A percentile compares a stretch with the other conserved stretches of the same genome.
Evolutionary conservation across 306 rosid species (phyloP).

Genomic region (Styphnolobium japonicum): DNA sequence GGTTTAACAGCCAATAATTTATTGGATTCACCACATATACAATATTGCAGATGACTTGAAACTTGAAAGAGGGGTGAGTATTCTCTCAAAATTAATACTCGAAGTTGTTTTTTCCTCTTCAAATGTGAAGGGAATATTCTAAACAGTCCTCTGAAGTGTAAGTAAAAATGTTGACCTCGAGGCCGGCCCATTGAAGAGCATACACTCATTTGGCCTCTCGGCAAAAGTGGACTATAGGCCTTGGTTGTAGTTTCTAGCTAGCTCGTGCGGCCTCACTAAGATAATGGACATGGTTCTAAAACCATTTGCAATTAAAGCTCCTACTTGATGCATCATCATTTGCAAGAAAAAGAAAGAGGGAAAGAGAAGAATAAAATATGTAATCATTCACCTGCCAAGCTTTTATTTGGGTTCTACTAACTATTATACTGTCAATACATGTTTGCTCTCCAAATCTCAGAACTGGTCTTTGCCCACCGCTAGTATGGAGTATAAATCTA

Average conservation of each 20-base stretch:
- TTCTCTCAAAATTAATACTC: neutral
- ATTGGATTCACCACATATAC: neutral
- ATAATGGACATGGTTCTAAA: too few species aligned
- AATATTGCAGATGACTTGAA: neutral
- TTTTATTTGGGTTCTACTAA: neutral
- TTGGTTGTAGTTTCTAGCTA: neutral
- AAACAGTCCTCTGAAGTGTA: neutral
- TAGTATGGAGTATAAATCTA: neutral
- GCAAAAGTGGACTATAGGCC: neutral
- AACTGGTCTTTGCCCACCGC: neutral
- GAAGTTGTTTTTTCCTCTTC: neutral
- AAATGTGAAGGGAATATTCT: neutral
- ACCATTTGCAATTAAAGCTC: neutral
- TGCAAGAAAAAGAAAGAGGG: neutral
- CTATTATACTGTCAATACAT: neutral
- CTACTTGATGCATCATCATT: neutral
- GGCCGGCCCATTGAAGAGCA: neutral
- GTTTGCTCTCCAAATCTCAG: neutral
- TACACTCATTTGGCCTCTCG: neutral
- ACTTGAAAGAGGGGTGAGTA: neutral
- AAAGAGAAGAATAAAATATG: neutral
- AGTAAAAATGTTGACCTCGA: neutral
- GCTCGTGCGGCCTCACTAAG: neutral
- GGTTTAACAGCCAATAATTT: neutral
- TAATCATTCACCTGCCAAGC: neutral